phyloP scores from a whole-genome alignment of 768 basidiomycete species.

The Dentipellis sp. region DNA sequence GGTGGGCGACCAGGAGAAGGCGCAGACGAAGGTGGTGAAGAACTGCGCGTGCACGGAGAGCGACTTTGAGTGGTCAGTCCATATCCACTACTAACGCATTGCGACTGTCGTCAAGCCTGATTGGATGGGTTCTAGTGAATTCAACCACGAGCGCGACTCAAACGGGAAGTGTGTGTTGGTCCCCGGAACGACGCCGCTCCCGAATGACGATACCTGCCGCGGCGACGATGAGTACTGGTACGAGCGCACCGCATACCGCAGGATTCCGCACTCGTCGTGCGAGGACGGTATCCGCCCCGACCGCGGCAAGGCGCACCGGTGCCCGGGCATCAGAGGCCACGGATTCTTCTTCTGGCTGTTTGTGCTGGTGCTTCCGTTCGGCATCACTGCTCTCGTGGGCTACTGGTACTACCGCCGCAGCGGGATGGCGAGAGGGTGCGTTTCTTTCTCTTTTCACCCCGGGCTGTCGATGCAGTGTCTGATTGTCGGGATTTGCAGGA shows the following conservation, averaged over 20 bases:
- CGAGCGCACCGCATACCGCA: slow-evolving; percentile 84
- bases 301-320: slow-evolving; percentile 61
- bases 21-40: slow-evolving; percentile 40
- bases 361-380: slow-evolving; percentile 68
- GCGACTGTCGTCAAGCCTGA: neutral
- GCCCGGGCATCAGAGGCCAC: slow-evolving; percentile 73
- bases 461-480: slow-evolving; percentile 2
- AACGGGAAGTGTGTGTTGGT: slow-evolving; percentile 72
- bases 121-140: slow-evolving; percentile 57
- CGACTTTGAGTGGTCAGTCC: slow-evolving; percentile 90
- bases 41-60: slow-evolving; percentile 64
- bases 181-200: slow-evolving; percentile 53
- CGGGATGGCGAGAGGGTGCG: slow-evolving; percentile 68
- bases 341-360: slow-evolving; percentile 79
- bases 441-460: slow-evolving; percentile 9
- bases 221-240: slow-evolving; percentile 79
- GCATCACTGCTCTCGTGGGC: slow-evolving; percentile 62
- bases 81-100: neutral
- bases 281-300: slow-evolving; percentile 75
- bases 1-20: slow-evolving; percentile 62
- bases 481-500: slow-evolving; percentile 30
- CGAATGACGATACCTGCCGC: slow-evolving; percentile 53
- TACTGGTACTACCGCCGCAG: slow-evolving; percentile 78
- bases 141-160: slow-evolving; percentile 71
- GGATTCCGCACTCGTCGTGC: slow-evolving; percentile 85